These are phyloP conservation scores for Phytophthora crassamura DNA, from an alignment of 352 stramenopile species.

Conservation along the genomic window DNA sequence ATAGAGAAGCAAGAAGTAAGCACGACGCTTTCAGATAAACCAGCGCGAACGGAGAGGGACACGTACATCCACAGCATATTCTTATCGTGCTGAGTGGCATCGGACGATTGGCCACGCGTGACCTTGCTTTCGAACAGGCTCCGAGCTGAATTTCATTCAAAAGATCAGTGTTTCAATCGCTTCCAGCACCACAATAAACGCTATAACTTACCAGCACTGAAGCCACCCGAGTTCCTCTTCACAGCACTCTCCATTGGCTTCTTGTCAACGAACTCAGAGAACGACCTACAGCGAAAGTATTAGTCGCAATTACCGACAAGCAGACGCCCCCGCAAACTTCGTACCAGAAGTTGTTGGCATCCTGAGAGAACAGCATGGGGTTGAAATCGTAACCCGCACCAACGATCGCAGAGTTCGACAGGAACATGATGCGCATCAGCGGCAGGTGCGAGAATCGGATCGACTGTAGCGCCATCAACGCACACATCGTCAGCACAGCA, in stretches of 20 bases:
- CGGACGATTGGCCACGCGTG: constrained; percentile 79
- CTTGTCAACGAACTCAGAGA: constrained; percentile 82
- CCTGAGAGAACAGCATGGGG: constrained; percentile 87
- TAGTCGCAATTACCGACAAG: background rate
- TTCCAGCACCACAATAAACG: background rate
- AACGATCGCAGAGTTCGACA: constrained; percentile 89
- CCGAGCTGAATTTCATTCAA: constrained; percentile 44
- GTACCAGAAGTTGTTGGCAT: constrained; percentile 81
- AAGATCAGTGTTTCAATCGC: constrained; percentile 3
- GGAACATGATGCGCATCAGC: constrained; percentile 87
- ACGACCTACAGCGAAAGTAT: constrained; percentile 50
- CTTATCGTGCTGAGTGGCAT: constrained; percentile 84
- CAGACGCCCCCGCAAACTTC: constrained; percentile 4
- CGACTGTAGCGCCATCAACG: constrained; percentile 52
- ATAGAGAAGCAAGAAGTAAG: background rate
- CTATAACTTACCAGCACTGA: constrained; percentile 60
- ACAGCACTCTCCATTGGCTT: constrained; percentile 63
- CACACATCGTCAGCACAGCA: background rate
- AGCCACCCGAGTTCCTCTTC: constrained; percentile 67
- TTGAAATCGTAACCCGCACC: constrained; percentile 94
- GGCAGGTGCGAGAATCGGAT: constrained; percentile 90
- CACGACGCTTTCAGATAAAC: too few relatives aligned
- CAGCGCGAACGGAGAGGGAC: too few relatives aligned
- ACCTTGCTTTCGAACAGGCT: constrained; percentile 90
- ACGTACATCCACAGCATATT: constrained; percentile 85